Evolutionary conservation across 176 grass and related monocot species (phyloP).

Genomic region (Avena sativa): DNA sequence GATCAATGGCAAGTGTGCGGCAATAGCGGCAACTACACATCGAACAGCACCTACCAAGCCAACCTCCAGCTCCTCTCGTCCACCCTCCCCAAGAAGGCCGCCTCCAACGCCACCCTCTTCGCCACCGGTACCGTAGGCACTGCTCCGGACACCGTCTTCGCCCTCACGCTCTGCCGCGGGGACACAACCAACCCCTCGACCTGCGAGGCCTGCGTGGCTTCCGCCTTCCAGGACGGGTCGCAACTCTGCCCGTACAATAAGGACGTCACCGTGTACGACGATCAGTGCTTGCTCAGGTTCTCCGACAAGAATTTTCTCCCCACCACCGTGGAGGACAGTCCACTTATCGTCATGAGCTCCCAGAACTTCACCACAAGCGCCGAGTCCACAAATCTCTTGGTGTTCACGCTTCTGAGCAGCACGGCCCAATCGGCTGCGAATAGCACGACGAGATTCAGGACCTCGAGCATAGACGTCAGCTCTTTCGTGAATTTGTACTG

Average conservation of each 20-base stretch:
- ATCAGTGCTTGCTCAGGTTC: conserved; percentile 48
- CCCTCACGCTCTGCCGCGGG: conserved; percentile 56
- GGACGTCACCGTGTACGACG: conserved; percentile 11
- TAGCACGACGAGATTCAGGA: conserved; percentile 14
- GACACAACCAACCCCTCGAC: conserved; percentile 4
- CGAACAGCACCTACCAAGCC: conserved; percentile 42
- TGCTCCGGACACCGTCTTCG: not conserved
- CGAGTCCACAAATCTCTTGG: not conserved
- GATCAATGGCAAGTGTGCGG: not conserved
- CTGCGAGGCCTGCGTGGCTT: conserved; percentile 34
- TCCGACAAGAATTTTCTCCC: conserved; percentile 43
- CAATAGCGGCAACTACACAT: conserved; percentile 28
- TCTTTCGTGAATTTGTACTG: not conserved
- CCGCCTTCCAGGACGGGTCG: not conserved
- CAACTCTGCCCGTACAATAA: conserved; percentile 20
- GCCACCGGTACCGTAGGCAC: not conserved
- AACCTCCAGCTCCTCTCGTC: conserved; percentile 50
- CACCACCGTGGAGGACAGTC: rapidly evolving
- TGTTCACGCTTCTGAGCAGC: conserved; percentile 29
- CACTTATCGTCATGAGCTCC: rapidly evolving
- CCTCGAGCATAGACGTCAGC: not conserved
- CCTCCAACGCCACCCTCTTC: conserved; percentile 32
- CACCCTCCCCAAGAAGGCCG: conserved; percentile 22
- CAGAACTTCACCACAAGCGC: not conserved
- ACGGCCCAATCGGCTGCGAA: conserved; percentile 13